These are phyloP conservation scores for Pestalotiopsis sp. DNA, from an alignment of 2,329 filamentous ascomycete species.

Conservation along the genomic window DNA sequence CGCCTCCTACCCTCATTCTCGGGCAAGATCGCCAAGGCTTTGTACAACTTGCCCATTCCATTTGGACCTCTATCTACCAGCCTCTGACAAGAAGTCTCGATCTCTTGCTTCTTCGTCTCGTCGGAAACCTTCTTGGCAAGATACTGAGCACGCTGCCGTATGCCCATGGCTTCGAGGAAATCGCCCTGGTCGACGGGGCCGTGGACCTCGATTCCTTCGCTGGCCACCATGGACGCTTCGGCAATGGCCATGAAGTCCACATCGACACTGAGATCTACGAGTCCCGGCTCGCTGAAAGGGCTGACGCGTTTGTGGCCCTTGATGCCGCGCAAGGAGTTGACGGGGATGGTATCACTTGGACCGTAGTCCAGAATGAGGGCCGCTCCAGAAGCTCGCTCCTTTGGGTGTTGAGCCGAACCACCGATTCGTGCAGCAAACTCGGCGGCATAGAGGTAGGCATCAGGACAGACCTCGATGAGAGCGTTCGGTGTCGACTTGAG, in stretches of 20 bases:
- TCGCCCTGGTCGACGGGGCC: slow-evolving; percentile 84
- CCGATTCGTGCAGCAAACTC: slow-evolving; percentile 88
- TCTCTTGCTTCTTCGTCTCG: slow-evolving; percentile 54
- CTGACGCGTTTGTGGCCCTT: slow-evolving; percentile 73
- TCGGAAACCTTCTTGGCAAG: slow-evolving; percentile 52
- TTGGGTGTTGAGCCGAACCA: slow-evolving; percentile 57
- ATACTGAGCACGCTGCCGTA: slow-evolving; percentile 73
- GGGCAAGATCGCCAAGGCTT: slow-evolving; percentile 87
- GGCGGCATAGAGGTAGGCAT: slow-evolving; percentile 75
- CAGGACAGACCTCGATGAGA: slow-evolving; percentile 87
- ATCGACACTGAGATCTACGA: slow-evolving; percentile 87
- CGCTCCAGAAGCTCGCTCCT: slow-evolving; percentile 71
- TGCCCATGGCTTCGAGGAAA: slow-evolving; percentile 82
- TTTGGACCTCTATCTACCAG: slow-evolving; percentile 80
- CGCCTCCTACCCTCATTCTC: slow-evolving; percentile 72
- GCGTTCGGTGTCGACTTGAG: slow-evolving; percentile 69
- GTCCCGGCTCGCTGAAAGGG: slow-evolving; percentile 77
- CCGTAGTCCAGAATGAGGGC: slow-evolving; percentile 98
- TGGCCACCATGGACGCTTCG: slow-evolving; percentile 76
- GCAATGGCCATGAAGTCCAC: slow-evolving; percentile 91
- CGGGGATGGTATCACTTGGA: slow-evolving; percentile 73
- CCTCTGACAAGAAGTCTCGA: slow-evolving; percentile 77
- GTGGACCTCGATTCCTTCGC: slow-evolving; percentile 83
- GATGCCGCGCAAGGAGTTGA: slow-evolving; percentile 91
- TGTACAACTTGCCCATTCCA: slow-evolving; percentile 95